Percentiles rank a stretch among this genome's conserved stretches.
phyloP scores from a whole-genome alignment of 2,329 filamentous ascomycete species.

The Aspergillus spinulosporus region DNA sequence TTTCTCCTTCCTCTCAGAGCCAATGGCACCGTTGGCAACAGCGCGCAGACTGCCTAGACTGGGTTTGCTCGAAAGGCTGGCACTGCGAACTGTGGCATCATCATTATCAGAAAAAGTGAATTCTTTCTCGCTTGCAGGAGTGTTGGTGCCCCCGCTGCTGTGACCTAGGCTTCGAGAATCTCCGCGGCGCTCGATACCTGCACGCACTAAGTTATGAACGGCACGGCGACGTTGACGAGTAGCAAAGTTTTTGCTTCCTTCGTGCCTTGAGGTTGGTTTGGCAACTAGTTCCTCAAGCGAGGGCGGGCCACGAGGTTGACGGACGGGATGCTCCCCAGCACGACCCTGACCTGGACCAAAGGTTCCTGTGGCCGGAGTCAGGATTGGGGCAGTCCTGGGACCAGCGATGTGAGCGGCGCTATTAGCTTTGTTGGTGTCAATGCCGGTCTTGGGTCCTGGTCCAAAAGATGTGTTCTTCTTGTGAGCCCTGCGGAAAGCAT shows the following conservation, averaged over 20 bases:
- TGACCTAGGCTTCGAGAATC: constrained; percentile 67
- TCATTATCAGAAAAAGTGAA: constrained; percentile 72
- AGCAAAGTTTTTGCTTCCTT: constrained; percentile 96
- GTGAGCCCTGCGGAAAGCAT: constrained; percentile 89
- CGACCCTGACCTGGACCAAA: constrained; percentile 92
- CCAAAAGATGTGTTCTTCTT: constrained; percentile 82
- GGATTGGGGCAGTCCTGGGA: constrained; percentile 78
- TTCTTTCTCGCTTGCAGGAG: constrained; percentile 81
- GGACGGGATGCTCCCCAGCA: constrained; percentile 89
- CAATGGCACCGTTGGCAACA: constrained; percentile 79
- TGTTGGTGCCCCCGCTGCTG: constrained; percentile 71
- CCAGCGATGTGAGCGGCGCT: constrained; percentile 57
- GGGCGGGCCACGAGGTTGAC: constrained; percentile 90
- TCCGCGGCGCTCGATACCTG: constrained; percentile 80
- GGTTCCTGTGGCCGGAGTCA: constrained; percentile 76
- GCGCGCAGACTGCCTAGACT: constrained; percentile 74
- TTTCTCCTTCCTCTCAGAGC: constrained; percentile 79
- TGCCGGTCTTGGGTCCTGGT: constrained; percentile 47
- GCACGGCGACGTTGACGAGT: constrained; percentile 89
- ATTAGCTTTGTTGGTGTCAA: constrained; percentile 53
- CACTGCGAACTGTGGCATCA: constrained; percentile 71
- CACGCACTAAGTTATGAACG: constrained; percentile 85
- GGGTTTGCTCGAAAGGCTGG: constrained; percentile 75
- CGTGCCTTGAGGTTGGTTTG: constrained; percentile 87
- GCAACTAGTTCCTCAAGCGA: constrained; percentile 85